Base-by-base conservation (phyloP, 192 early-diverging fungal species). In the Gamsiella multidivaricata region DNA sequence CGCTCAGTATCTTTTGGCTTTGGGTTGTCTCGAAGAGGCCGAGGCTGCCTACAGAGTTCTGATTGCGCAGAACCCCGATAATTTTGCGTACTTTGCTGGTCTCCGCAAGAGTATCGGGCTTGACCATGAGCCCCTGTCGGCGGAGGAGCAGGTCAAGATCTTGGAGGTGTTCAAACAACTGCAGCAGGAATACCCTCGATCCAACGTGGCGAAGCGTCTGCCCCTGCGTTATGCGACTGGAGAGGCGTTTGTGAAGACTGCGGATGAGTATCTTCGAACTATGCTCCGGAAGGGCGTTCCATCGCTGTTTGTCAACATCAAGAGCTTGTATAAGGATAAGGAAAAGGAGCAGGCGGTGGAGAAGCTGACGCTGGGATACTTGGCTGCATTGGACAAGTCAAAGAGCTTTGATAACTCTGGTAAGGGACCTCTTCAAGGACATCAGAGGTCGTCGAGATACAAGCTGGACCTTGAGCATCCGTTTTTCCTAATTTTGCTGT, bases 201-300 rank as follows among this genome's bases (percentile, higher is more conserved):
- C 97, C 8, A 93, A 94, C 83, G 85, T 90, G 4, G 87, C 95
- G 47, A 89, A 92, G 65, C 86, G 89, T 23, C 64, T 93, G 54
- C 93, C 94, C 11, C 86, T 99, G 5, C 84, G 88, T 7, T 93
- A 89, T 70, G 88, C 91, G 41, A 80, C 81, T 22, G 96, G 78
- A 20, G 89, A 88, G 17, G 79, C 73, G 28, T 94, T 94, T 81
- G 82, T 70, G 28, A 74, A 61, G 20, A 79, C 88, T 51, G 86
- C 89, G 17, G 92, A 94, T 51, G 78, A 71, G 25, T 91, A 93
- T 59, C 80, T 94, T 23, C 88, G 89, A 46, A 83, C 79, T 28
- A 88, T 89, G 42, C 88, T 99, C 68, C 88, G 91, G 65, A 96
- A 97, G 82, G 95, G 96, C 37, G 94, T 99, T 18, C 96, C 96